These are phyloP conservation scores for Lipomyces kockii DNA, from an alignment of 805 yeast genomes.

Conservation along the genomic window DNA sequence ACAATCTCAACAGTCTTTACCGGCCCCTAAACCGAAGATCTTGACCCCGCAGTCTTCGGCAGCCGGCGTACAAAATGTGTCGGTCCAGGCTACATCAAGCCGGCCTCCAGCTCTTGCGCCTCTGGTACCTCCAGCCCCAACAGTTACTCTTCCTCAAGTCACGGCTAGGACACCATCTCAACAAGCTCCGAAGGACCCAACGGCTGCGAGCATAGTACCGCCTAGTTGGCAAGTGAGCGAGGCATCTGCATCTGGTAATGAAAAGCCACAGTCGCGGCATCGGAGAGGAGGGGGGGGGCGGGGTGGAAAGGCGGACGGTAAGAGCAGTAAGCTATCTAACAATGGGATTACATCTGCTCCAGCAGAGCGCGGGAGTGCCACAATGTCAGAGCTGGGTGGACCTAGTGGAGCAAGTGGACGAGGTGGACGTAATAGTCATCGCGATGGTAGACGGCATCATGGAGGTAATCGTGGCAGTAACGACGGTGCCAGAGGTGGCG, in stretches of 20 bases:
- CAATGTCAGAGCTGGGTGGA: neutral
- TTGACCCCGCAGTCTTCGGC: neutral
- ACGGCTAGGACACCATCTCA: neutral
- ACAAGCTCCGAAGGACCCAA: neutral
- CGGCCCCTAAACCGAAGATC: neutral
- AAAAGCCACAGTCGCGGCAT: neutral
- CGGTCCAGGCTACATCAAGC: neutral
- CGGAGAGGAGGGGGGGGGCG: neutral
- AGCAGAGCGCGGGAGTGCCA: neutral
- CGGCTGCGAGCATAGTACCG: neutral
- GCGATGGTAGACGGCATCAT: neutral
- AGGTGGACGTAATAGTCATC: neutral
- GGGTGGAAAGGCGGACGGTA: neutral
- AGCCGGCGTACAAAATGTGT: neutral
- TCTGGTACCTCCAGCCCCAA: neutral
- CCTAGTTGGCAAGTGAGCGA: neutral
- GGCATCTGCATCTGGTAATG: neutral
- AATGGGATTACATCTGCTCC: neutral
- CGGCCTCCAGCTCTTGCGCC: neutral
- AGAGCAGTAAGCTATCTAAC: neutral
- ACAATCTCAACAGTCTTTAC: neutral
- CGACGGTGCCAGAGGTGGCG: neutral
- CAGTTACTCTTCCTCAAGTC: neutral
- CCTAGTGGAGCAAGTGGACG: neutral
- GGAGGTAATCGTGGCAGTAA: conserved; percentile 3